phyloP scores from a whole-genome alignment of 495 filamentous ascomycete genomes.

The Diplogelasinospora grovesii region DNA sequence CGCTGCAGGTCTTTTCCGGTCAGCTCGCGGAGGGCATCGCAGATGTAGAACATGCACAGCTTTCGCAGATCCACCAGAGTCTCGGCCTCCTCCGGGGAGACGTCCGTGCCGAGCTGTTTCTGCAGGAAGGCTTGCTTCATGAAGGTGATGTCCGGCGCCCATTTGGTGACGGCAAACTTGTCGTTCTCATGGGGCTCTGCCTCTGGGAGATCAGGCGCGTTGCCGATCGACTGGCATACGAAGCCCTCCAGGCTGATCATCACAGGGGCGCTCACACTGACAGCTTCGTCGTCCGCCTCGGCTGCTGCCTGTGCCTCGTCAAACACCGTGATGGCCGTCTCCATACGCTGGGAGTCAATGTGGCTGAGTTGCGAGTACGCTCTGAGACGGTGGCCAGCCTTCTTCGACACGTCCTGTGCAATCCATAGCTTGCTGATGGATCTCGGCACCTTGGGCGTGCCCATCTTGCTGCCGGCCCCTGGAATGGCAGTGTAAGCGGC shows the following conservation, averaged over 20 bases:
- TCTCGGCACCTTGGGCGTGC: slow-evolving; percentile 17
- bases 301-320: neutral
- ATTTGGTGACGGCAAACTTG: slow-evolving; percentile 17
- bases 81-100: slow-evolving; percentile 16
- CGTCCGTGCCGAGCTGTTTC: slow-evolving; percentile 14
- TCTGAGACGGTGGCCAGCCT: slow-evolving; percentile 13
- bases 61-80: slow-evolving; percentile 21
- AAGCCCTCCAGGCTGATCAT: slow-evolving; percentile 18
- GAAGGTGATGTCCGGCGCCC: slow-evolving; percentile 23
- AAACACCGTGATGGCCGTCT: slow-evolving; percentile 12
- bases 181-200: slow-evolving; percentile 12
- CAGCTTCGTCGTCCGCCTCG: neutral
- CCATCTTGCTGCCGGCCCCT: slow-evolving; percentile 7
- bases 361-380: slow-evolving; percentile 16
- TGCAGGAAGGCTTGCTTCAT: slow-evolving; percentile 14
- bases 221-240: slow-evolving; percentile 22
- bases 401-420: slow-evolving; percentile 9
- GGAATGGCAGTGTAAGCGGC: slow-evolving; percentile 20
- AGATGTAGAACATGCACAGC: slow-evolving; percentile 21
- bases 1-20: slow-evolving; percentile 9
- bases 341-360: slow-evolving; percentile 16
- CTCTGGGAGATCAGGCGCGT: neutral
- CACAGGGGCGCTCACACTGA: neutral
- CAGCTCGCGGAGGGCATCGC: slow-evolving; percentile 17
- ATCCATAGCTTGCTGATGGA: slow-evolving; percentile 23